These are phyloP conservation scores for Heritiera littoralis DNA, from an alignment of 345 rosid species.

Conservation along the genomic window DNA sequence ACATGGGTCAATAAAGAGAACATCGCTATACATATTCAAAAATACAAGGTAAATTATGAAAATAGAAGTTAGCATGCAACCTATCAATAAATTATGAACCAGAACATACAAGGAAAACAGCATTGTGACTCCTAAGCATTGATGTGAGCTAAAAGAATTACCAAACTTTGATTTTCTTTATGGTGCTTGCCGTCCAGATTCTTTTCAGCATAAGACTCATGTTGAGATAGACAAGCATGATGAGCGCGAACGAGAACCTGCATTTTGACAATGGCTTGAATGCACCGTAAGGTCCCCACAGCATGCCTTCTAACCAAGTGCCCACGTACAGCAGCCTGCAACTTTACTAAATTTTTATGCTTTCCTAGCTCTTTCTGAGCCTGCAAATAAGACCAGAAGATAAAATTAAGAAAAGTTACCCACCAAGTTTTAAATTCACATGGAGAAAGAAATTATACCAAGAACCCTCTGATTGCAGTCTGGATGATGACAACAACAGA, in stretches of 20 bases:
- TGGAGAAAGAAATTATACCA: conserved; percentile 44
- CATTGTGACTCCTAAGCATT: not conserved
- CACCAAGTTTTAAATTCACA: not conserved
- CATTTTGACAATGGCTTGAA: conserved; percentile 90
- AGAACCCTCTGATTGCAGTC: conserved; percentile 52
- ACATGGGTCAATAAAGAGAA: not conserved
- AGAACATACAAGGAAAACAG: not conserved
- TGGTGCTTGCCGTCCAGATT: conserved; percentile 6
- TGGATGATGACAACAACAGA: conserved; percentile 51
- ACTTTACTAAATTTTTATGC: conserved; percentile 67
- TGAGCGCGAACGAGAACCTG: conserved; percentile 81
- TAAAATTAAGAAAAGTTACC: not conserved
- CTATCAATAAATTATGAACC: not conserved
- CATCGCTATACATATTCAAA: not conserved
- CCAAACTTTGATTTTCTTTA: conserved; percentile 12
- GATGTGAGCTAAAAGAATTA: conserved; percentile 4
- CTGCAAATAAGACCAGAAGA: conserved; percentile 36
- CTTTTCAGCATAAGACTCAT: conserved; percentile 25
- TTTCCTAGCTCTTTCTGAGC: conserved; percentile 61
- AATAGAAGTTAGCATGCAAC: not conserved
- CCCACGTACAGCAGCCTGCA: conserved; percentile 95
- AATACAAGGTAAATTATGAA: not conserved
- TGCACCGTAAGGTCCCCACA: conserved; percentile 76
- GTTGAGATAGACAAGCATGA: conserved; percentile 47
- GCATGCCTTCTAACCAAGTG: conserved; percentile 90